A percentile compares a stretch with the other conserved stretches of the same genome.
phyloP scores from a whole-genome alignment of 2,329 filamentous ascomycete genomes.

The Tolypocladium tropicale region DNA sequence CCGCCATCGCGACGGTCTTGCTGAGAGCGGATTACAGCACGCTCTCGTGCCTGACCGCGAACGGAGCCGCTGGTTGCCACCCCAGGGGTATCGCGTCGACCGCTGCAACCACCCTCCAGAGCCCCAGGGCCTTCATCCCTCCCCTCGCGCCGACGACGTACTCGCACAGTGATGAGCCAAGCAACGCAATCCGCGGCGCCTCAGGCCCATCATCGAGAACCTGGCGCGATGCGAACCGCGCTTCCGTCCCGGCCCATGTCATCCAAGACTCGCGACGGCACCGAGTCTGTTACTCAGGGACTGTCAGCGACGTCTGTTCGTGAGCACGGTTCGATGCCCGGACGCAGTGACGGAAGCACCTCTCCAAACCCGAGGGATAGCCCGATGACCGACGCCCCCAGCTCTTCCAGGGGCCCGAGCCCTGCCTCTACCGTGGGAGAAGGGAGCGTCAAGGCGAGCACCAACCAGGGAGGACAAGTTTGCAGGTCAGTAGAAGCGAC shows the following conservation, averaged over 20 bases:
- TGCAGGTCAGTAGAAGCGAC: conserved; percentile 54
- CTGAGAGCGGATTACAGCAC: not conserved
- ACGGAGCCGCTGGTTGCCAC: not conserved
- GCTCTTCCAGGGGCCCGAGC: conserved; percentile 17
- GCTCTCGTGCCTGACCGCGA: not conserved
- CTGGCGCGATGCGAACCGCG: conserved; percentile 21
- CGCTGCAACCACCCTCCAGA: not conserved
- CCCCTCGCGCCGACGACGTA: not conserved
- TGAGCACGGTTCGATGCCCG: conserved; percentile 10
- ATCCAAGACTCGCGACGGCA: conserved; percentile 16
- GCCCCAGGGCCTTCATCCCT: not conserved
- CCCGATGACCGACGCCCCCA: conserved; percentile 10
- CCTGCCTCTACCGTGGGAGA: conserved; percentile 12
- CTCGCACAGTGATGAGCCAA: conserved; percentile 20
- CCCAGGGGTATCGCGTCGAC: not conserved
- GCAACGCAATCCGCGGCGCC: conserved; percentile 12
- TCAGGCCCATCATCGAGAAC: conserved; percentile 19
- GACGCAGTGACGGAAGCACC: conserved; percentile 12
- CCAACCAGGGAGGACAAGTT: conserved; percentile 47
- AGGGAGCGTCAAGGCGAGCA: conserved; percentile 5
- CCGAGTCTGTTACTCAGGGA: conserved; percentile 5
- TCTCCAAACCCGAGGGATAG: conserved; percentile 17
- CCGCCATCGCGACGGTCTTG: not conserved
- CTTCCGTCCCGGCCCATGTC: conserved; percentile 27
- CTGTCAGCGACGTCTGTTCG: conserved; percentile 13